Conservation (phyloP, 257 asterid genomes). For the Pogostemon cablin region DNA sequence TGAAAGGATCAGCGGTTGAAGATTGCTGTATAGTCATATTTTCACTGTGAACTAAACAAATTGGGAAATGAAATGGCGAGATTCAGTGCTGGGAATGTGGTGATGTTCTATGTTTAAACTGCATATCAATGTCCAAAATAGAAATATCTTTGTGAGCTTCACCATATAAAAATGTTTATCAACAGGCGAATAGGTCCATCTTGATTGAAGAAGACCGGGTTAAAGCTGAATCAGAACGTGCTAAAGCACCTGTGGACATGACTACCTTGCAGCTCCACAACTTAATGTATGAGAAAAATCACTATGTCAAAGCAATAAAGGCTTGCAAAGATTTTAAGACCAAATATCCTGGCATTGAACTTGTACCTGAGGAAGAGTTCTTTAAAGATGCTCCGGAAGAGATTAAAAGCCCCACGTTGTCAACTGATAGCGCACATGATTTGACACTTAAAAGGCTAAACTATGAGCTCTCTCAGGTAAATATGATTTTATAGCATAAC, state of each 20-base stretch:
- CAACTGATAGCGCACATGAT: slow-evolving; percentile 71
- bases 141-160: background rate
- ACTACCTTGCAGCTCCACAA: slow-evolving; percentile 96
- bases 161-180: slow-evolving; percentile 26
- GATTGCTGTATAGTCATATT: background rate
- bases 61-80: slow-evolving; percentile 12
- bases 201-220: slow-evolving; percentile 92
- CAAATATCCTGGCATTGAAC: slow-evolving; percentile 86
- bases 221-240: slow-evolving; percentile 87
- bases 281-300: slow-evolving; percentile 94
- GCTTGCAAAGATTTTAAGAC: slow-evolving; percentile 96
- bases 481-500: background rate
- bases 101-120: slow-evolving; percentile 2
- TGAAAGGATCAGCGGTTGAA: background rate
- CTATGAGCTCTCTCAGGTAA: slow-evolving; percentile 88
- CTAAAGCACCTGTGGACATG: slow-evolving; percentile 83
- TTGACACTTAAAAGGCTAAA: slow-evolving; percentile 94
- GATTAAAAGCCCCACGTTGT: slow-evolving; percentile 62
- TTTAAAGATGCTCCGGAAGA: slow-evolving; percentile 78
- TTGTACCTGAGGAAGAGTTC: slow-evolving; percentile 91
- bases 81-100: background rate
- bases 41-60: background rate
- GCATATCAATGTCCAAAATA: background rate
- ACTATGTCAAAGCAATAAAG: slow-evolving; percentile 91
- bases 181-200: slow-evolving; percentile 93